Evolutionary conservation across 441 rosid species (phyloP).

Genomic region (Eruca vesicaria): DNA sequence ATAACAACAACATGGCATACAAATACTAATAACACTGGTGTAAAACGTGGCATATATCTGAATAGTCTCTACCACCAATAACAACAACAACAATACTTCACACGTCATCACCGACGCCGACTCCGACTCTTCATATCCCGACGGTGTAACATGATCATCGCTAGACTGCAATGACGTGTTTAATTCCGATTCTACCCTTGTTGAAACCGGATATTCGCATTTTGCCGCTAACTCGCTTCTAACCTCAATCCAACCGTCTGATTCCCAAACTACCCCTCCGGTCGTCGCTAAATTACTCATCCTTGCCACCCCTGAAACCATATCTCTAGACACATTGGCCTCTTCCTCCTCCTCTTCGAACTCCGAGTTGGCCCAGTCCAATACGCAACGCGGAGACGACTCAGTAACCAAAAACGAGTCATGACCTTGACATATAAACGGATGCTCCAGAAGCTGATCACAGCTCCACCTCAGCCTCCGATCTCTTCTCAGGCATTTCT

Average conservation of each 20-base stretch:
- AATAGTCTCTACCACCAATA: slow-evolving; percentile 35
- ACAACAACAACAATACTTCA: slow-evolving; percentile 4
- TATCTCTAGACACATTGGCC: neutral
- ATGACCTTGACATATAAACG: slow-evolving; percentile 40
- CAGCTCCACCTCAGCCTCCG: slow-evolving; percentile 60
- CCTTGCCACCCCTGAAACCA: slow-evolving; percentile 32
- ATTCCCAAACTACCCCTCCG: slow-evolving; percentile 48
- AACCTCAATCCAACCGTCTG: slow-evolving; percentile 55
- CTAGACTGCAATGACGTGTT: neutral
- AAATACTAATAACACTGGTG: neutral
- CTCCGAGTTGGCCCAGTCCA: slow-evolving; percentile 50
- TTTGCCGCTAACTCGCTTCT: slow-evolving; percentile 31
- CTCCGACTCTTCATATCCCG: slow-evolving; percentile 2
- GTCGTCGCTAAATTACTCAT: slow-evolving; percentile 41
- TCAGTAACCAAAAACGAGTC: slow-evolving; percentile 12
- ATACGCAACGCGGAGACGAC: slow-evolving; percentile 67
- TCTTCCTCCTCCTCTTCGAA: slow-evolving; percentile 40
- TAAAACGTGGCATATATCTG: slow-evolving; percentile 31
- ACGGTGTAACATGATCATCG: neutral
- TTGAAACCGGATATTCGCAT: slow-evolving; percentile 26
- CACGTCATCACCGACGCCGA: slow-evolving; percentile 9
- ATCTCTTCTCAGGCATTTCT: slow-evolving; percentile 51
- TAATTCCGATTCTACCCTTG: slow-evolving; percentile 24
- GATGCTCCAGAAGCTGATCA: slow-evolving; percentile 59
- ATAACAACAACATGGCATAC: neutral